Percentiles rank a stretch among this genome's conserved stretches.
These are phyloP conservation scores for Fusarium devonianum DNA, from an alignment of 2,329 filamentous ascomycete genomes.

Conservation along the genomic window DNA sequence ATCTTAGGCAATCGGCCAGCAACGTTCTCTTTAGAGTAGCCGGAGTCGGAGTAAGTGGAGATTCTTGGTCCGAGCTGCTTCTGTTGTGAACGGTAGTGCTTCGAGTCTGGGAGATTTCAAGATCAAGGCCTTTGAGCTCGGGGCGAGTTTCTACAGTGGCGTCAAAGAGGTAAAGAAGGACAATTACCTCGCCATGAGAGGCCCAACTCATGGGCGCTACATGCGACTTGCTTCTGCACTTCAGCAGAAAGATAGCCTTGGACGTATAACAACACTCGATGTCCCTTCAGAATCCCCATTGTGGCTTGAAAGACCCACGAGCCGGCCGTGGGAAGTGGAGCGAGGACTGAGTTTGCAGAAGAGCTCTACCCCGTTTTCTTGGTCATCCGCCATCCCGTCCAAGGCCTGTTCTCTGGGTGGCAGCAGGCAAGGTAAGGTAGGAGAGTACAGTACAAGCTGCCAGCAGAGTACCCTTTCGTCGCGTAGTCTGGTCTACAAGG, in stretches of 20 bases:
- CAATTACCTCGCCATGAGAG: not conserved
- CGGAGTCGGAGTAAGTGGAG: too few species aligned
- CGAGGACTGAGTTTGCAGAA: not conserved
- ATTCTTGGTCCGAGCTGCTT: not conserved
- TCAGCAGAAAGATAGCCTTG: not conserved
- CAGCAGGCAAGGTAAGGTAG: not conserved
- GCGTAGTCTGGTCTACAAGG: too few species aligned
- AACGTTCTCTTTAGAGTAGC: too few species aligned
- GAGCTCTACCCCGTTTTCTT: not conserved
- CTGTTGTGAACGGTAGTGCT: constrained; percentile 5
- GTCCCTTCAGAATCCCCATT: not conserved
- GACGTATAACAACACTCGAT: not conserved
- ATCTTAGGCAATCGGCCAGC: too few species aligned
- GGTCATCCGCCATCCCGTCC: constrained; percentile 1
- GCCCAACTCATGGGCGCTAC: not conserved
- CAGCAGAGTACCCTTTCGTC: too few species aligned
- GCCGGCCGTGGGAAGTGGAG: not conserved
- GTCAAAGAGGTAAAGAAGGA: constrained; percentile 1
- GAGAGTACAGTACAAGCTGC: too few species aligned
- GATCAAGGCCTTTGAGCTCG: not conserved
- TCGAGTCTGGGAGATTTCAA: not conserved
- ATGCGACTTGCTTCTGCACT: too few species aligned
- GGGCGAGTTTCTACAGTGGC: not conserved
- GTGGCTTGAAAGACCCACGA: constrained; percentile 6
- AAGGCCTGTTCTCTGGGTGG: not conserved